phyloP scores from a whole-genome alignment of 2,329 filamentous ascomycete species.

The Cordyceps cateniannulata region DNA sequence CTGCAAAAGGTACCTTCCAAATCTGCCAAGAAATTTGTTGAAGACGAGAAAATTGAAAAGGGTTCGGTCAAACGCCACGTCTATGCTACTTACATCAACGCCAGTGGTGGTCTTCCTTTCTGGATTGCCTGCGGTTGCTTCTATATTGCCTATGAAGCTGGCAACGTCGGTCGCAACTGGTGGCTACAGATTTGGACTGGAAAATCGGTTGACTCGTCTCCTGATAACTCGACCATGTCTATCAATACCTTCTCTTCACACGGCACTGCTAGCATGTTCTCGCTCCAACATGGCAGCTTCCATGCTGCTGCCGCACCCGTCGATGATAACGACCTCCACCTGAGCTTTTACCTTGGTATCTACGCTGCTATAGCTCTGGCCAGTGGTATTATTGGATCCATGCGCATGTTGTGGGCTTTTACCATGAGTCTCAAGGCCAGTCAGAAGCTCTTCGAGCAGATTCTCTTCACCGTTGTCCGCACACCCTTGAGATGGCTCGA shows the following conservation, averaged over 20 bases:
- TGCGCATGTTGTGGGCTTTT: constrained; percentile 59
- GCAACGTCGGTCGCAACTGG: constrained; percentile 55
- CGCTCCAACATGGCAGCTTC: constrained; percentile 39
- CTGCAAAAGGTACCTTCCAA: constrained; percentile 46
- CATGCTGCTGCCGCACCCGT: constrained; percentile 29
- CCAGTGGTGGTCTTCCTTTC: constrained; percentile 56
- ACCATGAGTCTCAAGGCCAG: constrained; percentile 62
- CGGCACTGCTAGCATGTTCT: constrained; percentile 37
- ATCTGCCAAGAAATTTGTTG: constrained; percentile 62
- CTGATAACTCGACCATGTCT: constrained; percentile 1
- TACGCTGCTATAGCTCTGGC: constrained; percentile 56
- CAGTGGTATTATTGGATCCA: constrained; percentile 52
- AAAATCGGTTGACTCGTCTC: constrained; percentile 21
- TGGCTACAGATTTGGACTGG: constrained; percentile 60
- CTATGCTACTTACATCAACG: constrained; percentile 61
- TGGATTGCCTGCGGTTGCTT: constrained; percentile 50
- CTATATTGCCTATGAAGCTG: constrained; percentile 47
- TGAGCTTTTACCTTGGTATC: constrained; percentile 60
- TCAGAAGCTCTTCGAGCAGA: constrained; percentile 57
- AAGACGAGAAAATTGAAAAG: constrained; percentile 66
- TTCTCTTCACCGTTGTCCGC: constrained; percentile 61
- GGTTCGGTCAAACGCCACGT: constrained; percentile 62
- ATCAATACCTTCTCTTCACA: constrained; percentile 27
- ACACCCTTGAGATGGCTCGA: constrained; percentile 75
- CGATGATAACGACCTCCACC: constrained; percentile 28